Conservation (phyloP, 495 filamentous ascomycete genomes). For the Aspergillus wentii region DNA sequence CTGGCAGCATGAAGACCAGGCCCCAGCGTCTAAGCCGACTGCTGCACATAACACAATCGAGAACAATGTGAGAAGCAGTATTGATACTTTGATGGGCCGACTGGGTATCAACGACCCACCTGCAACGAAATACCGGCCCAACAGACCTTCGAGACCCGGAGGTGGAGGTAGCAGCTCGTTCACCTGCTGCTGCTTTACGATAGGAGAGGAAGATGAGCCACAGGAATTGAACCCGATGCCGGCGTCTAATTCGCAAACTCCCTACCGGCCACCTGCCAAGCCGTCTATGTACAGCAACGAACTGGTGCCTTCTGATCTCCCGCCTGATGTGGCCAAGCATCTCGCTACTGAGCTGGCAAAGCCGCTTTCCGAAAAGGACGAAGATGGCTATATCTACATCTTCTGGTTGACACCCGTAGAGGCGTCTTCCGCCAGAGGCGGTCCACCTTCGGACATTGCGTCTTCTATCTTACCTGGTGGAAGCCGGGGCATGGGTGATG, state of each 20-base stretch:
- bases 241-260: no score
- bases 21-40: conserved; percentile 22
- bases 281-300: conserved; percentile 10
- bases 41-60: conserved; percentile 24
- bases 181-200: conserved; percentile 37
- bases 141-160: conserved; percentile 10
- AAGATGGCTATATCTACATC: conserved; percentile 94
- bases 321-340: conserved; percentile 58
- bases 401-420: conserved; percentile 77
- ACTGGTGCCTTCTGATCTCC: conserved; percentile 57
- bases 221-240: no score
- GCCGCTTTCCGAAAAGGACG: conserved; percentile 71
- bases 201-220: no score
- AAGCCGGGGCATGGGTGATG: conserved; percentile 58
- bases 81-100: conserved; percentile 77
- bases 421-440: conserved; percentile 25
- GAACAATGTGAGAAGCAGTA: conserved; percentile 56
- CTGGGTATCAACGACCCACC: conserved; percentile 50
- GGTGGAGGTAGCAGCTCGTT: no score
- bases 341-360: conserved; percentile 76
- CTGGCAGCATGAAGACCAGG: conserved; percentile 93
- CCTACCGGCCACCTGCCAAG: conserved; percentile 7
- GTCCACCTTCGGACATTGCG: conserved; percentile 53
- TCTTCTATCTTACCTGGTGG: conserved; percentile 47
- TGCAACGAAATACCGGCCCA: neutral